These are phyloP conservation scores for Aspergillus cristatus DNA, from an alignment of 495 filamentous ascomycete species.

Conservation along the genomic window DNA sequence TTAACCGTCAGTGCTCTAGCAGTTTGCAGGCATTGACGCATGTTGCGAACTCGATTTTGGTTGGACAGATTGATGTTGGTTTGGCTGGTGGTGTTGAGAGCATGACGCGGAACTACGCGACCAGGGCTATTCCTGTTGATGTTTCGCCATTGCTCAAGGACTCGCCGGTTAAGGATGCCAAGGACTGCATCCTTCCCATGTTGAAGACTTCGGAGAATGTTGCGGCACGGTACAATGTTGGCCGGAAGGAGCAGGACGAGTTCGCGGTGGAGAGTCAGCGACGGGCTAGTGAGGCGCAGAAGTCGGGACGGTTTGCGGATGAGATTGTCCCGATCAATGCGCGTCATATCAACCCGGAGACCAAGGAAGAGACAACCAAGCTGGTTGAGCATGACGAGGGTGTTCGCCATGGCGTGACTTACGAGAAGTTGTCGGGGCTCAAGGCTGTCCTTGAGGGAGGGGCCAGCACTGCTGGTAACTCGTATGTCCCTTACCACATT, in stretches of 20 bases:
- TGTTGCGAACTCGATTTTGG: slow-evolving; percentile 68
- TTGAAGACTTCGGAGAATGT: slow-evolving; percentile 88
- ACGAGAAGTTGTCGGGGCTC: slow-evolving; percentile 63
- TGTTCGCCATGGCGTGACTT: slow-evolving; percentile 70
- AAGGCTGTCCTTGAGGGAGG: slow-evolving; percentile 77
- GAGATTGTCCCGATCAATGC: slow-evolving; percentile 76
- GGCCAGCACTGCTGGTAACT: slow-evolving; percentile 59
- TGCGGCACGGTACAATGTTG: slow-evolving; percentile 65
- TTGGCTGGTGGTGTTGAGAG: slow-evolving; percentile 72
- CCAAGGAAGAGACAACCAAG: slow-evolving; percentile 57
- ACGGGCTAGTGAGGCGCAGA: slow-evolving; percentile 70
- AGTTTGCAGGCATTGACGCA: slow-evolving; percentile 81
- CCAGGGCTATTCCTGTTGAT: slow-evolving; percentile 60
- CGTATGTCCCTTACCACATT: slow-evolving; percentile 7
- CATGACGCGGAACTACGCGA: slow-evolving; percentile 61
- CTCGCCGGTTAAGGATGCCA: slow-evolving; percentile 52
- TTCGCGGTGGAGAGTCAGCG: slow-evolving; percentile 71
- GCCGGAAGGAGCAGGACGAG: slow-evolving; percentile 61
- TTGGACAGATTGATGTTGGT: slow-evolving; percentile 69
- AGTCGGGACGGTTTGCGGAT: slow-evolving; percentile 69
- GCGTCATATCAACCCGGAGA: slow-evolving; percentile 55
- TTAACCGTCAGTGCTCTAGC: slow-evolving; percentile 85
- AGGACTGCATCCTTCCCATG: slow-evolving; percentile 78
- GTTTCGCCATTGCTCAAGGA: slow-evolving; percentile 52
- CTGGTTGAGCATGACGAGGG: slow-evolving; percentile 74